Evolutionary conservation across 2,329 filamentous ascomycete genomes (phyloP), one percentile per base, ranked within the genome.

Genomic region (Paramyrothecium roridum): DNA sequence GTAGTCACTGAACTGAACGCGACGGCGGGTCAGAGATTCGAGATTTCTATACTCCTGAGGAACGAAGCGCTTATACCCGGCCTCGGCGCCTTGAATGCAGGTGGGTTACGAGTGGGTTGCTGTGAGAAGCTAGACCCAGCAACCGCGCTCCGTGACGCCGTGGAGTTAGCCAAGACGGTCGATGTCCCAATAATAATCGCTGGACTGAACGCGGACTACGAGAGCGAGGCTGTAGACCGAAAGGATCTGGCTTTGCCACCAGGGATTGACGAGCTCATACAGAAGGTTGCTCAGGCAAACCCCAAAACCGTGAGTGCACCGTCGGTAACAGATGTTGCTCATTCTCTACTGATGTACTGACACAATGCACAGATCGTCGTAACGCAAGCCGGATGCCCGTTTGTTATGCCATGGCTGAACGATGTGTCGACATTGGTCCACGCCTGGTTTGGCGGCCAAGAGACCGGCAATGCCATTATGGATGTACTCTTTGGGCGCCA

Each of bases 231-330:
- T 53, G 85, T 86, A 51, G 87, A 90, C 66, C 81, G 87, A 51
- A 89, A 87, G 66, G 88, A 89, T 66, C 72, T 90, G 33, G 87
- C 84, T 3, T 70, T 89, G 1, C 89, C 87, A 80, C 75, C 59
- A 1, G 61, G 61, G 1, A 85, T 84, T 40, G 85, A 90, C 49
- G 73, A 77, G 8, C 66, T 90, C 54, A 82, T 87, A 59, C 66
- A 73, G 6, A 75, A 77, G 1, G 79, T 87, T 0, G 69, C 84
- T 23, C 74, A 76, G 0, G 82, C 72, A 2, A 87, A 87, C 61
- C 73, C 81, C 1, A 82, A 83, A 40, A 78, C 83, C 12, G 79
- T 81, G 10, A 85, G 59, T 81, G 80, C 8, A 20, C 10, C 8
- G 23, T 6, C n/a, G n/a, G n/a, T n/a, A n/a, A n/a, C n/a, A n/a